Evolutionary conservation across 139 green algal species (phyloP).

Genomic region (Tetraselmis striata): DNA sequence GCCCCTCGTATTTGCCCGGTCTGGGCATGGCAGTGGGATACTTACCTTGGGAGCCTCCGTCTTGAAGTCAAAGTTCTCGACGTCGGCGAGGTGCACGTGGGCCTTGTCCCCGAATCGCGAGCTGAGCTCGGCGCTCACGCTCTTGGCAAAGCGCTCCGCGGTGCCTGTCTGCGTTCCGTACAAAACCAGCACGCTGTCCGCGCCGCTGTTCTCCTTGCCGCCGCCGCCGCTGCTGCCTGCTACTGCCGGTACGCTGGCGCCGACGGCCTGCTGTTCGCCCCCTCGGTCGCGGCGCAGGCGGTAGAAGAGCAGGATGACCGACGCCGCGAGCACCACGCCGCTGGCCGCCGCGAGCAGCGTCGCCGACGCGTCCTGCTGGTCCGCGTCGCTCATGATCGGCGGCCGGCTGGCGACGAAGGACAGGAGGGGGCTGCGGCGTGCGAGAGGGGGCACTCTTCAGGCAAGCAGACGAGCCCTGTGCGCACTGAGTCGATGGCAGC

Average conservation of each 20-base stretch:
- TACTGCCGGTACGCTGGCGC: not conserved
- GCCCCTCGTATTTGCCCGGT: too few relatives aligned
- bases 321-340: not conserved
- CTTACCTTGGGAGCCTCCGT: not conserved
- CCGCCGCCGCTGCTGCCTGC: not conserved
- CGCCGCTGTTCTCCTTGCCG: not conserved
- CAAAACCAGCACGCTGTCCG: conserved; percentile 23
- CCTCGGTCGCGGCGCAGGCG: too few relatives aligned
- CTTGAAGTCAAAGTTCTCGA: not conserved
- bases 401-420: too few relatives aligned
- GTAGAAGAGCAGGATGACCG: not conserved
- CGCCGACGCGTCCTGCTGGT: too few relatives aligned
- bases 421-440: too few relatives aligned
- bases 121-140: conserved; percentile 41
- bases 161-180: conserved; percentile 84
- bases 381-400: too few relatives aligned
- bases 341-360: not conserved
- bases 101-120: not conserved
- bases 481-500: too few relatives aligned
- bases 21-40: too few relatives aligned
- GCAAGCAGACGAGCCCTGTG: too few relatives aligned
- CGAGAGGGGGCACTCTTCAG: too few relatives aligned
- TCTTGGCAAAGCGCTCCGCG: conserved; percentile 83
- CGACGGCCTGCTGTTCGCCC: too few relatives aligned
- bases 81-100: not conserved